Evolutionary conservation across 805 yeast genomes (phyloP), one percentile per base, ranked within the genome.

Genomic region (Metschnikowia kunwiensis): DNA sequence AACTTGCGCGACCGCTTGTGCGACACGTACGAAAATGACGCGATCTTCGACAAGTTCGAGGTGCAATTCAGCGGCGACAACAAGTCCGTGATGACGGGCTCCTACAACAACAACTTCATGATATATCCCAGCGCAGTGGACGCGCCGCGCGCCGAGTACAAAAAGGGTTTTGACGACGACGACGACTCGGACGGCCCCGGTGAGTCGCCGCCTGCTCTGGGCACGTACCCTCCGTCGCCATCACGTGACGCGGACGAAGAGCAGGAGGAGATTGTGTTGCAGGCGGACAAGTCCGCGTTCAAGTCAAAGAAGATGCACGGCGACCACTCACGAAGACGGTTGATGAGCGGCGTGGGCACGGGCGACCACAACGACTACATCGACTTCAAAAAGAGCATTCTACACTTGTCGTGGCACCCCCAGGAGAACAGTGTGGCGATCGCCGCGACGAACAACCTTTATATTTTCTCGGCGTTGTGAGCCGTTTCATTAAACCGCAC

Each of bases 341-440:
- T 74, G 75, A 65, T 73, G 63, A 69, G 69, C 44, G 72, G 74
- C 15, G 62, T 58, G 30, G 75, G 71, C 24, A 43, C 65, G 26
- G 78, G 80, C 55, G 91, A 82, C 56, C 73, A 79, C 54, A 42
- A 36, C 32, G 88, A 81, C 55, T 75, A 79, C 48, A 85, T 89
- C 49, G 97, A 94, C 65, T 93, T 89, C 70, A 87, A 89, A 64
- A 91, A 89, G 73, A 82, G 86, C 62, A 89, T 93, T 43, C 72
- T 91, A 62, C 97, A 93, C 65, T 73, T 88, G 63, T 87, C 97
- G 60, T 93, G 99, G 98, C 98, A 93, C 71, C 98, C 99, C 46
- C 74, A 72, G 50, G 98, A 94, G 66, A 87, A 93, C 66, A 81
- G 93, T 34, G 95, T 93, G 50, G 98, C 98, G 27, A 86, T 93